Evolutionary conservation across 1,284 basidiomycete genomes (phyloP).

Genomic region (Tilletia walkeri): DNA sequence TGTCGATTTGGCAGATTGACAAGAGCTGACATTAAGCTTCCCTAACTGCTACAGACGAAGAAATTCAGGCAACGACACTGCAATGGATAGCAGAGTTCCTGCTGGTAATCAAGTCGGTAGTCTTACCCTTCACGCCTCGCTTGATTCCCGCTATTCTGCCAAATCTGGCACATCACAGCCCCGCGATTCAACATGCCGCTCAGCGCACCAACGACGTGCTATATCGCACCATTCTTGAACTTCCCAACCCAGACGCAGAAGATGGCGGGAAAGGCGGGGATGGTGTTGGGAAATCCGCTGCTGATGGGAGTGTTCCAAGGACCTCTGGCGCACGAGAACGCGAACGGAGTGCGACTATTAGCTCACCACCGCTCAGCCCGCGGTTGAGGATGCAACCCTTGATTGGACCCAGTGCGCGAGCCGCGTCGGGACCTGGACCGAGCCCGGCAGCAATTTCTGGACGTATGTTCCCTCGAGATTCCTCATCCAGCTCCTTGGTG

Average conservation of each 20-base stretch:
- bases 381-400: conserved; percentile 11
- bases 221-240: conserved; percentile 76
- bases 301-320: too few relatives aligned
- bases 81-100: conserved; percentile 92
- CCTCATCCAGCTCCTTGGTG: conserved; percentile 56
- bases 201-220: conserved; percentile 82
- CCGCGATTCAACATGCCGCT: conserved; percentile 84
- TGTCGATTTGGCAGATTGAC: background rate
- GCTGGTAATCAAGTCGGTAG: conserved; percentile 80
- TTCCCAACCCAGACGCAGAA: conserved; percentile 60
- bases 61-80: conserved; percentile 61
- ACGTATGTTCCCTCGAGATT: background rate
- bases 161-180: conserved; percentile 85
- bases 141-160: conserved; percentile 89
- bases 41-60: conserved; percentile 50
- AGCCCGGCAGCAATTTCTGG: background rate
- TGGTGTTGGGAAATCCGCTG: too few relatives aligned
- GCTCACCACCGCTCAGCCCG: conserved; percentile 16
- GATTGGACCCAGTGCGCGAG: background rate
- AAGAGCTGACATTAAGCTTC: background rate
- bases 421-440: conserved; percentile 3
- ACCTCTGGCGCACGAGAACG: background rate
- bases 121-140: conserved; percentile 89
- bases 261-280: too few relatives aligned
- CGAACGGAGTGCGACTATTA: conserved; percentile 25